phyloP scores from a whole-genome alignment of 2,329 filamentous ascomycete genomes.

The Penicillium sp. region DNA sequence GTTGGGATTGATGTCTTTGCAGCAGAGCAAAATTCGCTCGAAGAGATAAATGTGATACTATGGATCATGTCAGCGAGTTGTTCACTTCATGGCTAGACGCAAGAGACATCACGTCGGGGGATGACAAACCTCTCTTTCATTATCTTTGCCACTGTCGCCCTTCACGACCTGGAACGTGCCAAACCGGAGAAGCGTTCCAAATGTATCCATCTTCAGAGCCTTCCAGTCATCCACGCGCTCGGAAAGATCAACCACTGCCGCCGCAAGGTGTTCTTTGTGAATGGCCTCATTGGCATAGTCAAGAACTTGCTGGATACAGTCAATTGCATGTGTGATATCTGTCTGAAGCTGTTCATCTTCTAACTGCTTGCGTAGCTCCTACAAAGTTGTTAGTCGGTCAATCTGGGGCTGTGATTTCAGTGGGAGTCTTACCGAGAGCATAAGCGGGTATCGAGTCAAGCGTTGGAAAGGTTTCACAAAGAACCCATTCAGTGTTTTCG shows the following conservation, averaged over 20 bases:
- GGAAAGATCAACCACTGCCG: slow-evolving; percentile 80
- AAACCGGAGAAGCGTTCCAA: slow-evolving; percentile 83
- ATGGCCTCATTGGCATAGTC: slow-evolving; percentile 88
- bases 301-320: slow-evolving; percentile 78
- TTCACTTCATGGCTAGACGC: slow-evolving; percentile 2
- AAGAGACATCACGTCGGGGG: not conserved
- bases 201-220: slow-evolving; percentile 84
- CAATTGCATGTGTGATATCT: slow-evolving; percentile 76
- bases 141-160: slow-evolving; percentile 72
- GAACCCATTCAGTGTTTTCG: slow-evolving; percentile 87
- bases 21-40: slow-evolving; percentile 91
- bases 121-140: slow-evolving; percentile 78
- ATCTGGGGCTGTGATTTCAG: not conserved
- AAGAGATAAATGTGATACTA: slow-evolving; percentile 98
- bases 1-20: slow-evolving; percentile 87
- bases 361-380: slow-evolving; percentile 86
- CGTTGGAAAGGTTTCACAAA: slow-evolving; percentile 95
- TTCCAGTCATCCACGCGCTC: slow-evolving; percentile 95
- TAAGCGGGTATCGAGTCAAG: slow-evolving; percentile 87
- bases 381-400: slow-evolving; percentile 10
- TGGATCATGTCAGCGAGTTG: slow-evolving; percentile 18
- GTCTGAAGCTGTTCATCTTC: slow-evolving; percentile 69
- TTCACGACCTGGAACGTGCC: slow-evolving; percentile 92
- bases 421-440: slow-evolving; percentile 68
- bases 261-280: slow-evolving; percentile 79